Base-by-base conservation (phyloP, 192 early-diverging fungal genomes). In the Gaertneriomyces semiglobifer region DNA sequence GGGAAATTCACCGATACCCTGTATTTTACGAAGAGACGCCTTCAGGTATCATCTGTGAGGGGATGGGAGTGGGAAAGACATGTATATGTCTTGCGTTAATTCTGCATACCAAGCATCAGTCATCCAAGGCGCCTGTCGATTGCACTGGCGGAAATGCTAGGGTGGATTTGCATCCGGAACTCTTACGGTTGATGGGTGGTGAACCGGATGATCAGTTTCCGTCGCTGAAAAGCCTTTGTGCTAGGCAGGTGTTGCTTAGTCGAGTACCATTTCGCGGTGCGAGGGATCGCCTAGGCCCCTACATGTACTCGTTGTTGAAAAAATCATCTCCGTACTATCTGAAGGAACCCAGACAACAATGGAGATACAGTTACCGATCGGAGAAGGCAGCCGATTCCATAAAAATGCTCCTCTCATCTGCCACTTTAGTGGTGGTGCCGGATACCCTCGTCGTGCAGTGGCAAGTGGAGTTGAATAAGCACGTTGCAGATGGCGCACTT, bases 41-140 rank as follows among this genome's bases (percentile, higher is more conserved):
- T 6, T 88, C 87, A 18, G 90, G 92, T 0, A 89, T 93, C 55
- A 85, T 93, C 46, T 91, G 88, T 71, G 92, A 92, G 65, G 90
- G 92, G 38, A 94, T 94, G 92, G 92, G 92, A n/a, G 90, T 38
- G 39, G 55, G 66, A 20, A 68, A 68, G 25, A 68, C 66, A 2
- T 68, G 66, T 46, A 68, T 68, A 8, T 59, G 62, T 39, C 63
- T 71, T 10, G 84, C 89, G 8, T 69, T 86, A 7, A 83, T 88
- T 14, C 69, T 88, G 6, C 71, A 79, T 38, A 89, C 90, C 0
- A 81, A 81, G 44, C 72, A 85, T 33, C 83, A 87, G 47, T 77
- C 79, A 71, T 77, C 77, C 12, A 57, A 57, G n/a, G 72, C 83
- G 5, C 79, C 79, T 7, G 68, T 74, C 44, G 79, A 79, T 10